These are phyloP conservation scores for Yarrowia porcina DNA, from an alignment of 805 yeast species.

Conservation along the genomic window DNA sequence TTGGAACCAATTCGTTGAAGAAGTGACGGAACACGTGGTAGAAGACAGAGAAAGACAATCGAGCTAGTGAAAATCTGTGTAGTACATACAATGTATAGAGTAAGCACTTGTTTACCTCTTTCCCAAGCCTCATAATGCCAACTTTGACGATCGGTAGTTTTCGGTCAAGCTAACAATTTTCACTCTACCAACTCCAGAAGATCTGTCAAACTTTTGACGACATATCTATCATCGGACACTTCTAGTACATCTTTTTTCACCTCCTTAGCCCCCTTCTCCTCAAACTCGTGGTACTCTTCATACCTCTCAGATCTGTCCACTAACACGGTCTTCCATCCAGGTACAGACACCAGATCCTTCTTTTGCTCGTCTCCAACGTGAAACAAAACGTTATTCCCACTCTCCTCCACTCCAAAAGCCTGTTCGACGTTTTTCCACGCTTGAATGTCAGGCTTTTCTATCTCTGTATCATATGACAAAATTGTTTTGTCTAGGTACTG, in stretches of 20 bases:
- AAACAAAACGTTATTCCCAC: background rate
- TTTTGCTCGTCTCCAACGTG: conserved; percentile 10
- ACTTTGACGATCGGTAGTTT: too few species aligned
- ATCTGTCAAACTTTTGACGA: background rate
- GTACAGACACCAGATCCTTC: conserved; percentile 1
- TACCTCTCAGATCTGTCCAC: background rate
- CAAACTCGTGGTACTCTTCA: background rate
- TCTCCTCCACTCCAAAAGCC: background rate
- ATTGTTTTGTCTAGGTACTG: background rate
- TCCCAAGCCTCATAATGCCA: too few species aligned
- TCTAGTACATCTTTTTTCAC: background rate
- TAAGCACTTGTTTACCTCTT: too few species aligned
- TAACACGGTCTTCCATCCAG: background rate
- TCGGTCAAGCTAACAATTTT: too few species aligned
- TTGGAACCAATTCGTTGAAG: too few species aligned
- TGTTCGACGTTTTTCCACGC: conserved; percentile 10
- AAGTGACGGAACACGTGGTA: too few species aligned
- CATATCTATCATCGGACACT: background rate
- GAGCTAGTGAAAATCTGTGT: too few species aligned
- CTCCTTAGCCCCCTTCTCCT: background rate
- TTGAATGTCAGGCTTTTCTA: background rate
- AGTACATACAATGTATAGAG: too few species aligned
- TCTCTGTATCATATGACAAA: background rate
- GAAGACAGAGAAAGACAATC: too few species aligned
- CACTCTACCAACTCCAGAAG: background rate